These are phyloP conservation scores for Wickerhamiella musiphila DNA, from an alignment of 805 yeast species.

Conservation along the genomic window DNA sequence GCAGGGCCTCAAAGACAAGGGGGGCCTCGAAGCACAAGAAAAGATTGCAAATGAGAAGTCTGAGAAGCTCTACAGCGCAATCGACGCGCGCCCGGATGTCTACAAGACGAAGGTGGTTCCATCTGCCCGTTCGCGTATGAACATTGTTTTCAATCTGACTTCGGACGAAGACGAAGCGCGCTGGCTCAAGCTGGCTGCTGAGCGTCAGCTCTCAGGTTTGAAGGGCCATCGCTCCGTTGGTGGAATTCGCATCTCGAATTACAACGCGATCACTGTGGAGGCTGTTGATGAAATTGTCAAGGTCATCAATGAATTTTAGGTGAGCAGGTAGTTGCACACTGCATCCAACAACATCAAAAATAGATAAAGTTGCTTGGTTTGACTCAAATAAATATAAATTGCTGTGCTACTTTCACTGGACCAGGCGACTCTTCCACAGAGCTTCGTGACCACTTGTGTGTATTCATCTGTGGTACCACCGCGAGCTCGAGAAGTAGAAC, in stretches of 20 bases:
- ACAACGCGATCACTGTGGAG: conserved; percentile 62
- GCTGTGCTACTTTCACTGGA: no score
- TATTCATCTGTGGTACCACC: no score
- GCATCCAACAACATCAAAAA: not conserved
- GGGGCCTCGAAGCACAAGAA: conserved; percentile 58
- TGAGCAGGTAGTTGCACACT: no score
- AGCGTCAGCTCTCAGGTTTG: conserved; percentile 48
- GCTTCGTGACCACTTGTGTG: no score
- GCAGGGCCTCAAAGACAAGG: conserved; percentile 39
- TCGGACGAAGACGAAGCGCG: conserved; percentile 43
- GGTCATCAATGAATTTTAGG: conserved; percentile 8
- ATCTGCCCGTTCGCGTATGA: conserved; percentile 68
- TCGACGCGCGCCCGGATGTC: conserved; percentile 49
- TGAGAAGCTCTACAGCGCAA: conserved; percentile 37
- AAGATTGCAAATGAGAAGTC: conserved; percentile 46
- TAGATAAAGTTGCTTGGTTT: not conserved
- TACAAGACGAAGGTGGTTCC: conserved; percentile 50
- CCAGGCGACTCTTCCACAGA: no score
- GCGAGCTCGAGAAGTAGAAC: no score
- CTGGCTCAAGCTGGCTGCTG: conserved; percentile 54
- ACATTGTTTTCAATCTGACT: conserved; percentile 70
- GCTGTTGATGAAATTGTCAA: conserved; percentile 11
- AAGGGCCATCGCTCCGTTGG: conserved; percentile 97
- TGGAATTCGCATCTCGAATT: conserved; percentile 85
- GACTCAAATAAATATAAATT: not conserved